These are phyloP conservation scores for Lophiostoma macrostomum DNA, from an alignment of 495 filamentous ascomycete species.

Conservation along the genomic window DNA sequence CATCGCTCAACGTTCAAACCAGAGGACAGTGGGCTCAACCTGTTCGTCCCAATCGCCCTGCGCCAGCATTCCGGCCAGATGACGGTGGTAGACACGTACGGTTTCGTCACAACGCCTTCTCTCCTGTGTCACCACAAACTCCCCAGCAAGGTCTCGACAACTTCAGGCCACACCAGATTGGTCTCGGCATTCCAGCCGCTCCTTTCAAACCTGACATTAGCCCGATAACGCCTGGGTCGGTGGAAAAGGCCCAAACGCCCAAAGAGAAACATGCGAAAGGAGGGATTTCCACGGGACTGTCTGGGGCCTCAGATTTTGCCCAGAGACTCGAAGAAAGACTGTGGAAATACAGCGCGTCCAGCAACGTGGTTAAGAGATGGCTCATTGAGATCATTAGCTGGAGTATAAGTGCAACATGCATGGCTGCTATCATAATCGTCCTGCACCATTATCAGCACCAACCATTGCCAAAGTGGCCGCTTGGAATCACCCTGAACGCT, in stretches of 20 bases:
- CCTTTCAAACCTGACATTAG: conserved; percentile 3
- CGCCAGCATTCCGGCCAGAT: conserved; percentile 6
- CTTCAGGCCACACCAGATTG: not conserved
- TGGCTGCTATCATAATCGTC: conserved; percentile 18
- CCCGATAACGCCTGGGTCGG: not conserved
- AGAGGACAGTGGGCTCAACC: not conserved
- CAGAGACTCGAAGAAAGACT: conserved; percentile 20
- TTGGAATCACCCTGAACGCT: conserved; percentile 10
- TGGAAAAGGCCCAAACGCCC: not conserved
- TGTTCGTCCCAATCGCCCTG: conserved; percentile 1
- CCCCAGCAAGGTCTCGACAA: not conserved
- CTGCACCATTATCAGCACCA: conserved; percentile 7
- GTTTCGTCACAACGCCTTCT: conserved; percentile 12
- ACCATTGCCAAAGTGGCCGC: conserved; percentile 2
- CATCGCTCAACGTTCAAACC: not conserved
- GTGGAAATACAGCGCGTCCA: conserved; percentile 18
- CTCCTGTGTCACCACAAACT: not conserved
- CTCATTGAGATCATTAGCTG: conserved; percentile 25
- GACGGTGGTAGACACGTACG: conserved; percentile 6
- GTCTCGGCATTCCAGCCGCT: conserved; percentile 6
- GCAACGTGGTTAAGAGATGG: conserved; percentile 21
- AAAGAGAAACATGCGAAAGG: not conserved
- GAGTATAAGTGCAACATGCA: conserved; percentile 19
- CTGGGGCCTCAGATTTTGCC: conserved; percentile 6
- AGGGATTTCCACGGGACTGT: not conserved